These are phyloP conservation scores for Calonectria pseudoreteaudii DNA, from an alignment of 2,329 filamentous ascomycete genomes.

Conservation along the genomic window DNA sequence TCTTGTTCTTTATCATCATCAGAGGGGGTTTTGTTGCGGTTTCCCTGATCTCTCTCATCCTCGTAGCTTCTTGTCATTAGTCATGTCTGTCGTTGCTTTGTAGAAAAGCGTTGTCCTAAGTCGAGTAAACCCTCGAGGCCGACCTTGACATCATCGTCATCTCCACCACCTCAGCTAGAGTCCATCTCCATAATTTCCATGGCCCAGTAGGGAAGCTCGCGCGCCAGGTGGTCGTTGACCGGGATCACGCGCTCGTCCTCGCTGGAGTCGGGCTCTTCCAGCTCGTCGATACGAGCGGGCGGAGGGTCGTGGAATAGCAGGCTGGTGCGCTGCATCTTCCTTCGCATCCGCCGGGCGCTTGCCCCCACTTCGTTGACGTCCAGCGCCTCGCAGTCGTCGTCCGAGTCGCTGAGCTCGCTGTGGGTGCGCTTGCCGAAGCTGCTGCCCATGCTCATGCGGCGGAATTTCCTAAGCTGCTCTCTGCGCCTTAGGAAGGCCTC, in stretches of 20 bases:
- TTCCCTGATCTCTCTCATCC: slow-evolving; percentile 35
- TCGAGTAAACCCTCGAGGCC: slow-evolving; percentile 28
- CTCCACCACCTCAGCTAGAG: slow-evolving; percentile 40
- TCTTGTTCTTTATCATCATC: slow-evolving; percentile 41
- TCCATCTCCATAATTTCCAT: slow-evolving; percentile 65
- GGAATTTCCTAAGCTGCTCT: slow-evolving; percentile 57
- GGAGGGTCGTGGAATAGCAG: slow-evolving; percentile 64
- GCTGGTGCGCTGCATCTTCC: slow-evolving; percentile 59
- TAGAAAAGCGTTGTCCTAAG: slow-evolving; percentile 27
- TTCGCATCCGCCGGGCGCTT: slow-evolving; percentile 60
- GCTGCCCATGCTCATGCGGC: slow-evolving; percentile 63
- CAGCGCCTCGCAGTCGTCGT: slow-evolving; percentile 54
- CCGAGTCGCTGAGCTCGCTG: slow-evolving; percentile 65
- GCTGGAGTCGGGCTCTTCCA: slow-evolving; percentile 64
- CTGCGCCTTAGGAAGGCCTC: slow-evolving; percentile 54
- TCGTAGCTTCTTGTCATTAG: slow-evolving; percentile 42
- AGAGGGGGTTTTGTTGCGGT: slow-evolving; percentile 23
- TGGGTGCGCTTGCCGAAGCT: slow-evolving; percentile 67
- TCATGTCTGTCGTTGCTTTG: slow-evolving; percentile 34
- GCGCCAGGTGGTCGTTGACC: slow-evolving; percentile 55
- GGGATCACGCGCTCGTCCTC: slow-evolving; percentile 56
- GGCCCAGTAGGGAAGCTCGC: slow-evolving; percentile 63
- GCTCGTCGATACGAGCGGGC: slow-evolving; percentile 63
- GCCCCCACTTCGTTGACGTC: slow-evolving; percentile 58
- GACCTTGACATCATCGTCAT: slow-evolving; percentile 26